These are phyloP conservation scores for Curvularia hawaiiensis DNA, from an alignment of 2,329 filamentous ascomycete species.

Conservation along the genomic window DNA sequence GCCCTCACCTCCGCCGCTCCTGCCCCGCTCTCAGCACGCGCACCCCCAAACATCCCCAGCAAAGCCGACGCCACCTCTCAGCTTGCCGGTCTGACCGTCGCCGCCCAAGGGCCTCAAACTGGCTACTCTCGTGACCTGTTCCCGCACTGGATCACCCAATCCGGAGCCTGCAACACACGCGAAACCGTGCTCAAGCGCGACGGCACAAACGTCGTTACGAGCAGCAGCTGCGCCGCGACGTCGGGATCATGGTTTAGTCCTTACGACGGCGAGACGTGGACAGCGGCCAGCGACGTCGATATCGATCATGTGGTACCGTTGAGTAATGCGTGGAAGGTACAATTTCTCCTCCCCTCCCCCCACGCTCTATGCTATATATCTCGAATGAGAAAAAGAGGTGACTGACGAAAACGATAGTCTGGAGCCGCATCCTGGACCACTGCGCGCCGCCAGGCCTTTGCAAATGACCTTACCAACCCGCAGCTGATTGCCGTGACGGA, in stretches of 20 bases:
- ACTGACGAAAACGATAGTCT: conserved; percentile 49
- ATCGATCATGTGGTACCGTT: conserved; percentile 86
- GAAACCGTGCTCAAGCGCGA: conserved; percentile 77
- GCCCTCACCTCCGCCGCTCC: conserved; percentile 38
- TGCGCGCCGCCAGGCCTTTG: conserved; percentile 68
- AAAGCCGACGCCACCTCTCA: conserved; percentile 61
- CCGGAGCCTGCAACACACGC: conserved; percentile 68
- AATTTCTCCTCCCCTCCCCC: no score
- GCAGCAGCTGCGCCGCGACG: conserved; percentile 65
- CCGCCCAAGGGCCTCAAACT: conserved; percentile 58
- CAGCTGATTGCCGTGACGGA: conserved; percentile 82
- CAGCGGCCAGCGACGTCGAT: conserved; percentile 70
- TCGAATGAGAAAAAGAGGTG: no score
- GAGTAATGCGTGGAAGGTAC: conserved; percentile 77
- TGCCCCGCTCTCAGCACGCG: conserved; percentile 41
- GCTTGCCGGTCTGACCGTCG: conserved; percentile 64
- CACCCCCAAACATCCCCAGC: conserved; percentile 67
- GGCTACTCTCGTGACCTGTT: conserved; percentile 71
- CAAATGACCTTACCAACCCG: conserved; percentile 76
- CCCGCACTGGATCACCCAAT: conserved; percentile 71
- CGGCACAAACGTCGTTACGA: conserved; percentile 65
- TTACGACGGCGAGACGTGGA: conserved; percentile 76
- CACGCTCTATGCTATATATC: no score
- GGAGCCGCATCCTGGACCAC: conserved; percentile 76
- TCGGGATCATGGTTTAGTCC: conserved; percentile 73